These are phyloP conservation scores for Wickerhamiella kurtzmanii DNA, from an alignment of 805 yeast genomes.

Conservation along the genomic window DNA sequence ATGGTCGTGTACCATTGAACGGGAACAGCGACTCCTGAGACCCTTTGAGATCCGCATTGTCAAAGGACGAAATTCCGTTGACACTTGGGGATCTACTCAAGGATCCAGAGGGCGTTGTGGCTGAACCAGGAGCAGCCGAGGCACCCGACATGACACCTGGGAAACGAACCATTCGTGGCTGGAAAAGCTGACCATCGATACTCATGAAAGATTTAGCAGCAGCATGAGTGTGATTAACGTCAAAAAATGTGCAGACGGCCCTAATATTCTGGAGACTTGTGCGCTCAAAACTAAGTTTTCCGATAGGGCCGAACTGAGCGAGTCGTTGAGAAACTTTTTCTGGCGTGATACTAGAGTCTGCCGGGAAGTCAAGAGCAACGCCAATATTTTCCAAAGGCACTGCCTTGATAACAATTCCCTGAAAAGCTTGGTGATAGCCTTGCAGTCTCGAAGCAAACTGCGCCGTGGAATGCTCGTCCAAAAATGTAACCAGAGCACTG, in stretches of 20 bases:
- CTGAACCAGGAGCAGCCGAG: background rate
- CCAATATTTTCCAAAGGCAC: background rate
- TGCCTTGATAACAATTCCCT: background rate
- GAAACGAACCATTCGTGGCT: background rate
- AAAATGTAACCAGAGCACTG: background rate
- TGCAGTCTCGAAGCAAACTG: background rate
- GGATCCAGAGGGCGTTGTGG: background rate
- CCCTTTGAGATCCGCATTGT: background rate
- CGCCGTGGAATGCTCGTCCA: background rate
- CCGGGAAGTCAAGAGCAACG: background rate
- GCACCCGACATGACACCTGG: background rate
- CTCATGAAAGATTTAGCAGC: background rate
- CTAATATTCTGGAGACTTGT: background rate
- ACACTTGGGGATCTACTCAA: background rate
- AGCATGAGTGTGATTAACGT: background rate
- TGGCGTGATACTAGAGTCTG: background rate
- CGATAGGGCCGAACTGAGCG: background rate
- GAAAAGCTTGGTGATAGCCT: background rate
- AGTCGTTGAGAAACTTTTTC: background rate
- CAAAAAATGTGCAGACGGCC: conserved; percentile 1
- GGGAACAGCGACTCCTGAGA: background rate
- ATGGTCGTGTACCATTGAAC: background rate
- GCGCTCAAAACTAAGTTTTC: background rate
- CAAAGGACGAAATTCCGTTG: background rate
- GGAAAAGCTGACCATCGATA: background rate